Evolutionary conservation across 306 rosid genomes (phyloP).

Genomic region (Coriaria nepalensis): DNA sequence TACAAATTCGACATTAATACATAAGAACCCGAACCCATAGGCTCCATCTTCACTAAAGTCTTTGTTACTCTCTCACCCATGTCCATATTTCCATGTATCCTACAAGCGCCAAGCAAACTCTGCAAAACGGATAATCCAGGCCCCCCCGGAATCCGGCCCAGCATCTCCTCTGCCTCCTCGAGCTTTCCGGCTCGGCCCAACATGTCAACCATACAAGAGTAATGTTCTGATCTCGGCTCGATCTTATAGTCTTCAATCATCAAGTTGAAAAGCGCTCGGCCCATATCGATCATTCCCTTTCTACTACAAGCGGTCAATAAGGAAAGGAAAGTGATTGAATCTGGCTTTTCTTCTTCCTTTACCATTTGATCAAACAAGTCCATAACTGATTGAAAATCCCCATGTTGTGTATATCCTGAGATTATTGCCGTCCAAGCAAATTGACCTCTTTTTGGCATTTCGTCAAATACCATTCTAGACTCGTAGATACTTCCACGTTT

Average conservation of each 20-base stretch:
- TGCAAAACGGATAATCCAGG: conserved; percentile 58
- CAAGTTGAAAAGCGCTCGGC: conserved; percentile 35
- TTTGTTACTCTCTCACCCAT: conserved; percentile 49
- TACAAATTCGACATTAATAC: conserved; percentile 62
- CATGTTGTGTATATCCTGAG: conserved; percentile 65
- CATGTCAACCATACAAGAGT: conserved; percentile 72
- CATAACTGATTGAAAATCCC: conserved; percentile 50
- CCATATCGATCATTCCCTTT: conserved; percentile 65
- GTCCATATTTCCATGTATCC: conserved; percentile 50
- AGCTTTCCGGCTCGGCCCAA: conserved; percentile 56
- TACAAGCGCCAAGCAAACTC: conserved; percentile 75
- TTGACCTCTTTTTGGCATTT: conserved; percentile 37
- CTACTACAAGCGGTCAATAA: conserved; percentile 60
- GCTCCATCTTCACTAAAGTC: conserved; percentile 47
- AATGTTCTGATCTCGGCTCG: conserved; percentile 59
- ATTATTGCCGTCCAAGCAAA: conserved; percentile 73
- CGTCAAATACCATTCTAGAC: conserved; percentile 49
- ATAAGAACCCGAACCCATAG: conserved; percentile 54
- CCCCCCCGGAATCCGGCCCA: conserved; percentile 41
- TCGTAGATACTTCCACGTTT: conserved; percentile 62
- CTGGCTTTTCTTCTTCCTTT: conserved; percentile 39
- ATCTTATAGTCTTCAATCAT: conserved; percentile 46
- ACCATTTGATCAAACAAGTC: conserved; percentile 50
- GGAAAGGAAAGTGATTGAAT: conserved; percentile 64
- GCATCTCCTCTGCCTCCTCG: conserved; percentile 52